Evolutionary conservation across 2,329 filamentous ascomycete species (phyloP), one percentile per base, ranked within the genome.

Genomic region (Furcasterigmium furcatum): DNA sequence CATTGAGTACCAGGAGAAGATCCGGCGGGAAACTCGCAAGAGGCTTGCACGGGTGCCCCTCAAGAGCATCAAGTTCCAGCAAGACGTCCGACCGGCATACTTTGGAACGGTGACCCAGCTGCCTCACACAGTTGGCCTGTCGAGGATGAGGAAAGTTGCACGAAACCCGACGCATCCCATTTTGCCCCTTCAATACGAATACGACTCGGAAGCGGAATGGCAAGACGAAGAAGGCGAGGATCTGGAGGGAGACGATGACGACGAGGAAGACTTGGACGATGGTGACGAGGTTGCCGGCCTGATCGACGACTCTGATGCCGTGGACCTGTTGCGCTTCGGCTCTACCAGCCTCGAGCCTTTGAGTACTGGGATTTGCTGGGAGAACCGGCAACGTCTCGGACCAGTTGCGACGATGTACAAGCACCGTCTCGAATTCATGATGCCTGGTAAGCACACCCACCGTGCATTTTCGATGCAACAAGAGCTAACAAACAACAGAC

Each of bases 241-340:
- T 41, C 76, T 88, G 4, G 83, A 82, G 13, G 77, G 84, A 3
- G 72, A 84, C 21, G 85, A 87, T 18, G 84, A 87, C 9, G 76
- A 77, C 22, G 79, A 79, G 69, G 91, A 77, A 72, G 91, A 78
- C n/a, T 52, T 73, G 1, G 86, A 87, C 46, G 86, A 87, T 46
- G 85, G 82, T n/a, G 87, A 88, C 14, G 91, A 95, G 48, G 91
- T 96, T 84, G 88, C 90, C 4, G 91, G 84, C 16, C 96, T 96
- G 58, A 73, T 96, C 2, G 91, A 96, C 55, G 89, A 95, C 56
- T 88, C 88, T 6, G 88, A 95, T 44, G 88, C 94, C 49, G 59
- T 64, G 58, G 78, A 69, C 48, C 68, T 65, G 60, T 72, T 66
- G 52, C 73, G 63, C 77, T 79, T 72, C 70, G 79, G 67, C 79